These are phyloP conservation scores for Neophaeococcomyces aloes DNA, from an alignment of 2,329 filamentous ascomycete genomes.

Conservation along the genomic window DNA sequence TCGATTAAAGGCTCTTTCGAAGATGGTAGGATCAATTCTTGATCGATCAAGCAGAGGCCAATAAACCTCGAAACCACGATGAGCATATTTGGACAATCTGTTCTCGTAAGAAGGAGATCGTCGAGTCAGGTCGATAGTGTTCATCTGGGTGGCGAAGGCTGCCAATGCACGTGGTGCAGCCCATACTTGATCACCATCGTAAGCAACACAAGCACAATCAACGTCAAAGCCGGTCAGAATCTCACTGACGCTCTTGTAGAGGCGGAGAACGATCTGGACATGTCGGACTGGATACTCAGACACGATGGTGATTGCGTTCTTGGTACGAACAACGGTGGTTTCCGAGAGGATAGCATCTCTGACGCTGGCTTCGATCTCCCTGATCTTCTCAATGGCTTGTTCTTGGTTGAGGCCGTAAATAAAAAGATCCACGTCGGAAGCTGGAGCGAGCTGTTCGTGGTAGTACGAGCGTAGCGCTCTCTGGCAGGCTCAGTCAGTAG, in stretches of 20 bases:
- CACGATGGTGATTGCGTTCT: constrained; percentile 76
- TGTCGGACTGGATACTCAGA: constrained; percentile 76
- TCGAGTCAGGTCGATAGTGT: constrained; percentile 66
- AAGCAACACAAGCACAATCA: constrained; percentile 71
- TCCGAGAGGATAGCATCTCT: constrained; percentile 71
- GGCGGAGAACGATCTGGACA: constrained; percentile 73
- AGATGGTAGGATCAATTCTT: constrained; percentile 76
- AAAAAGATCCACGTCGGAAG: constrained; percentile 80
- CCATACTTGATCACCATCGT: constrained; percentile 70
- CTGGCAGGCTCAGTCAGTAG: constrained; percentile 5
- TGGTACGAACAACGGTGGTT: constrained; percentile 72
- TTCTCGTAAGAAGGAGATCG: constrained; percentile 83
- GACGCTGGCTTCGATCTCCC: constrained; percentile 65
- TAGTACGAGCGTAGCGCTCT: constrained; percentile 55
- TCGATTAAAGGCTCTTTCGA: constrained; percentile 65
- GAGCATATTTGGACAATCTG: constrained; percentile 73
- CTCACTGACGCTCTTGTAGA: constrained; percentile 74
- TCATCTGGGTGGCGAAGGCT: constrained; percentile 72
- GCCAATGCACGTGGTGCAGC: constrained; percentile 65
- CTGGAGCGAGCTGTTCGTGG: constrained; percentile 68
- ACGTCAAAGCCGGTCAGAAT: constrained; percentile 85
- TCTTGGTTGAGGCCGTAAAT: constrained; percentile 69
- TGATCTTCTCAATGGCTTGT: constrained; percentile 71
- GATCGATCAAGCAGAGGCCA: constrained; percentile 65
- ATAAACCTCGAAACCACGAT: constrained; percentile 72